Percentiles rank a stretch among this genome's conserved stretches.
Evolutionary conservation across 345 rosid species (phyloP).

Genomic region (Eucalyptus camaldulensis): DNA sequence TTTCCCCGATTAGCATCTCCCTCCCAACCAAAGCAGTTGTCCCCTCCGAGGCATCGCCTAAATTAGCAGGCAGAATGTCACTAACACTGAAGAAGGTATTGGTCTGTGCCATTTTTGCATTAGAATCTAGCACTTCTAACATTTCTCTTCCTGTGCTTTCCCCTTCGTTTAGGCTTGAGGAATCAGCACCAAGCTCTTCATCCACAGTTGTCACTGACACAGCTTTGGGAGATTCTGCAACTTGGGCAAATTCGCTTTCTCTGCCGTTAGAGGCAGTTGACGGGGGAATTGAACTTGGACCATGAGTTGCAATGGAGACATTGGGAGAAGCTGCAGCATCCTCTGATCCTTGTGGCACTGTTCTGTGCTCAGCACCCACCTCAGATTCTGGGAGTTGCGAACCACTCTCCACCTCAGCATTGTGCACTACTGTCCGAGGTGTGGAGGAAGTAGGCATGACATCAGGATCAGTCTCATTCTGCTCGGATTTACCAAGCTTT

Average conservation of each 20-base stretch:
- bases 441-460: conserved; percentile 4
- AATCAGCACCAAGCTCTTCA: neutral
- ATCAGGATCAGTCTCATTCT: conserved; percentile 41
- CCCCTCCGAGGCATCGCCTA: conserved; percentile 8
- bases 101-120: conserved; percentile 16
- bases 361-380: neutral
- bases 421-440: conserved; percentile 3
- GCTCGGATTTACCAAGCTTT: conserved; percentile 43
- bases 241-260: neutral
- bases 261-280: neutral
- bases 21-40: conserved; percentile 6
- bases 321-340: neutral
- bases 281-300: neutral
- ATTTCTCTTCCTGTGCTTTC: neutral
- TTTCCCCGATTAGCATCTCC: neutral
- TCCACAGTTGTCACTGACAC: neutral
- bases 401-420: conserved; percentile 20
- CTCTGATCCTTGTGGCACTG: neutral
- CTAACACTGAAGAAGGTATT: neutral
- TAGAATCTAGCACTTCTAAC: conserved; percentile 5
- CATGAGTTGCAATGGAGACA: neutral
- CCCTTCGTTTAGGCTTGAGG: conserved; percentile 11
- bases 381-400: neutral
- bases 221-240: neutral
- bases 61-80: neutral